Conservation (phyloP, 1,139 yeast species). For the Yamadazyma blattariae region DNA sequence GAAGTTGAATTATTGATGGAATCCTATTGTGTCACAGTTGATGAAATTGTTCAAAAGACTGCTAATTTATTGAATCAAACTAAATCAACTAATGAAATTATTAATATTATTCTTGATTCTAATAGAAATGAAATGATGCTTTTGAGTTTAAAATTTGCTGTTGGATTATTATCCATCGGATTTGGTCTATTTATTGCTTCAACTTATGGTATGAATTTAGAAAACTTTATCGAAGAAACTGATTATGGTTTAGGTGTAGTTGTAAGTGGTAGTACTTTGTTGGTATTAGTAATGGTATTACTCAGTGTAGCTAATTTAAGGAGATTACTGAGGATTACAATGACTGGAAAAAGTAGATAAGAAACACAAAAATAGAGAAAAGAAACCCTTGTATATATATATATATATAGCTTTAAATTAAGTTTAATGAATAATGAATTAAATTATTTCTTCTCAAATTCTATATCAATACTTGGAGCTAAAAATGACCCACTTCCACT, state of each 20-base stretch:
- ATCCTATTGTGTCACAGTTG: constrained; percentile 41
- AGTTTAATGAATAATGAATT: neutral
- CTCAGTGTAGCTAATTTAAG: constrained; percentile 30
- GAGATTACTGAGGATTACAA: constrained; percentile 38
- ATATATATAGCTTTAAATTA: neutral
- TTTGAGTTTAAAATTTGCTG: constrained; percentile 40
- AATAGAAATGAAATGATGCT: constrained; percentile 49
- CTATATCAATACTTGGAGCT: constrained; percentile 28
- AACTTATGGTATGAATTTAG: constrained; percentile 70
- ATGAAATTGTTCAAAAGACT: constrained; percentile 46
- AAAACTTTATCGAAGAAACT: constrained; percentile 83
- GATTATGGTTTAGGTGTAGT: constrained; percentile 43
- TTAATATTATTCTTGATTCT: constrained; percentile 44
- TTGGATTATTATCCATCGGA: constrained; percentile 42
- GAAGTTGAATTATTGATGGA: constrained; percentile 45
- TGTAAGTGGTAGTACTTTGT: constrained; percentile 24
- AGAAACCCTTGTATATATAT: no score
- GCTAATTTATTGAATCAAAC: constrained; percentile 40
- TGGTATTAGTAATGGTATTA: constrained; percentile 23
- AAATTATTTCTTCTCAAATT: constrained; percentile 18
- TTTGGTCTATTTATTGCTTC: constrained; percentile 39
- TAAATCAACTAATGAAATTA: constrained; percentile 46
- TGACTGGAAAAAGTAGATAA: constrained; percentile 27
- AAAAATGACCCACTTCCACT: constrained; percentile 27
- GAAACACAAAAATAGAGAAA: no score